phyloP scores from a whole-genome alignment of 345 rosid species.

The Dimocarpus longan region DNA sequence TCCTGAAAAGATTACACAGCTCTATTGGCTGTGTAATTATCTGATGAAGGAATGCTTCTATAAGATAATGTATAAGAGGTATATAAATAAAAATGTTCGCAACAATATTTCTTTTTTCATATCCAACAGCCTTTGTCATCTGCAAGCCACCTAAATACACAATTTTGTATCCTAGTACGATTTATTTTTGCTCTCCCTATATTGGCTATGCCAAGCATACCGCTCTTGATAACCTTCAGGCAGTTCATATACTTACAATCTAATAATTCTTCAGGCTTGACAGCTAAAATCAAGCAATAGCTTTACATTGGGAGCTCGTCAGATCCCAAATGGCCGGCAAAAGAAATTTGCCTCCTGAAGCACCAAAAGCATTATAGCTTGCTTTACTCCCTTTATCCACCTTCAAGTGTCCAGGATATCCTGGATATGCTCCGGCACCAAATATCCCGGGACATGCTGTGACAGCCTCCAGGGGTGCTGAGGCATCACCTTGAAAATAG shows the following conservation, averaged over 20 bases:
- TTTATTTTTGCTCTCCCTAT: too few relatives aligned
- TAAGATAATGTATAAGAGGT: too few relatives aligned
- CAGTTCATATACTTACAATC: background rate
- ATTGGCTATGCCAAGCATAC: too few relatives aligned
- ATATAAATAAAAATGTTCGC: too few relatives aligned
- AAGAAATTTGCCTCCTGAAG: conserved; percentile 23
- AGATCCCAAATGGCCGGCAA: conserved; percentile 31
- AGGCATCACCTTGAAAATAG: conserved; percentile 26
- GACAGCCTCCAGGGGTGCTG: conserved; percentile 32
- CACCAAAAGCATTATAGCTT: conserved; percentile 28
- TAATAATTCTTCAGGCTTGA: background rate
- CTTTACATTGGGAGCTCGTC: conserved; percentile 11
- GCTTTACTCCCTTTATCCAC: conserved; percentile 26
- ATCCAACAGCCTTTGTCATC: too few relatives aligned
- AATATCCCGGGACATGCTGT: conserved; percentile 34
- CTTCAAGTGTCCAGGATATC: conserved; percentile 27
- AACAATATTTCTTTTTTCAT: too few relatives aligned
- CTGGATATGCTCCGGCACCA: conserved; percentile 36
- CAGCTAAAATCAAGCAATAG: conserved; percentile 2
- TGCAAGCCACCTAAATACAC: background rate
- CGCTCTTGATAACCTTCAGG: background rate
- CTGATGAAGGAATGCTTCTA: too few relatives aligned
- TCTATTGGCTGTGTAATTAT: too few relatives aligned
- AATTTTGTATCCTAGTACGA: background rate
- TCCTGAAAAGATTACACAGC: too few relatives aligned